phyloP scores from a whole-genome alignment of 78 protist species.

The Blattamonas nauphoetae region DNA sequence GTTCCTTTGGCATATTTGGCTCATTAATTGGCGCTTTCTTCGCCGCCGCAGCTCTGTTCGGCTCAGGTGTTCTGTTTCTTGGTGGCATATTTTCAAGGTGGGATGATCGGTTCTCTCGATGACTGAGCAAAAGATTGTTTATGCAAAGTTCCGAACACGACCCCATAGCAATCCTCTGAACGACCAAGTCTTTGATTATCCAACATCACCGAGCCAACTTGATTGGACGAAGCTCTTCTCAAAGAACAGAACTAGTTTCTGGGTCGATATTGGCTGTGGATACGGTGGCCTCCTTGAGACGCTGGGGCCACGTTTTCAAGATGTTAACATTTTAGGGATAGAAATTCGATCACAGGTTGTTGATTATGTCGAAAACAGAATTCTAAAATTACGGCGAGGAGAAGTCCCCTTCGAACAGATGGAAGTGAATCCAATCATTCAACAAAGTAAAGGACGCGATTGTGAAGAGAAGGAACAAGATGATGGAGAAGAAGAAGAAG shows the following conservation, averaged over 20 bases:
- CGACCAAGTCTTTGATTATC: constrained; percentile 13
- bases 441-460: constrained; percentile 6
- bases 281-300: constrained; percentile 68
- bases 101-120: too few species aligned
- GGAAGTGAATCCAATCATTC: not conserved
- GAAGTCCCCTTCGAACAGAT: not conserved
- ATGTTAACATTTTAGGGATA: constrained; percentile 60
- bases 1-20: too few species aligned
- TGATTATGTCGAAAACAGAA: not conserved
- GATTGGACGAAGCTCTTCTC: not conserved
- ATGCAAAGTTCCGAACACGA: constrained; percentile 4
- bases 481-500: not conserved
- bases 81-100: too few species aligned
- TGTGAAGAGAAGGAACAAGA: not conserved
- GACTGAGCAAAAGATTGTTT: not conserved
- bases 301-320: constrained; percentile 41
- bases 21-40: too few species aligned
- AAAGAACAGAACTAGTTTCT: too few species aligned
- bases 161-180: constrained; percentile 26
- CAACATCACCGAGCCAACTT: not conserved
- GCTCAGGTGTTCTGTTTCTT: too few species aligned
- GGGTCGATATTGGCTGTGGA: constrained; percentile 85
- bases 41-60: too few species aligned
- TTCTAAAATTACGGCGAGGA: not conserved
- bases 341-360: constrained; percentile 63